Evolutionary conservation across 495 filamentous ascomycete genomes (phyloP), one percentile per base, ranked within the genome.

Genomic region (Lophiostoma macrostomum): DNA sequence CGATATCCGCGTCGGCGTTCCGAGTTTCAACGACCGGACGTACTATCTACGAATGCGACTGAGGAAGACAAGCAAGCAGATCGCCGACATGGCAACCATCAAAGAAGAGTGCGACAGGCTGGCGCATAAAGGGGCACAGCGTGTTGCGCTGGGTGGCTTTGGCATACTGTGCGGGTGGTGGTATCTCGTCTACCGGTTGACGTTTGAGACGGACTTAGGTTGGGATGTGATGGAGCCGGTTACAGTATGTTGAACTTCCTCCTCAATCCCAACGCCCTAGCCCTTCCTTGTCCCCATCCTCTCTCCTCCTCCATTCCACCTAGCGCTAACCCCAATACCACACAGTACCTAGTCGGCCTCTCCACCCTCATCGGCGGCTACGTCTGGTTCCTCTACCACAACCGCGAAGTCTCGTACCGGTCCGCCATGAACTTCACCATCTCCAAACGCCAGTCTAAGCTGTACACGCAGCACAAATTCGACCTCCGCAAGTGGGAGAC

Each of bases 151-250:
- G 58, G 82, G 79, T 5, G 91, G 91, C 1, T 89, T 93, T 53
- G 81, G 73, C 0, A 73, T 81, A 2, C 71, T 97, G 19, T 62
- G 81, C 0, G 74, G 73, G 0, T 97, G 90, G 86, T 96, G 89
- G 88, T 82, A 71, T 20, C 71, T 82, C 0, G 90, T 94, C 11
- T 90, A 88, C 67, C 79, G 77, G 49, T 66, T 88, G 24, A 90
- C 89, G 0, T 93, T 95, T 58, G 76, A 86, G 57, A 91, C 87
- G 10, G 77, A 83, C 25, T 69, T 83, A 19, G 89, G 88, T 3
- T 96, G 91, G 91, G 89, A 94, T 60, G 82, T 87, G 0, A 90
- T 96, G 77, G 90, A 95, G 68, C 90, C 91, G 0, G 80, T 95
- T 1, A 95, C 88, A 0, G 73, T 75, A 56, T 48, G 64, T 25